Evolutionary conservation across 192 early-diverging fungal genomes (phyloP), one percentile per base, ranked within the genome.

Genomic region (Podila epicladia): DNA sequence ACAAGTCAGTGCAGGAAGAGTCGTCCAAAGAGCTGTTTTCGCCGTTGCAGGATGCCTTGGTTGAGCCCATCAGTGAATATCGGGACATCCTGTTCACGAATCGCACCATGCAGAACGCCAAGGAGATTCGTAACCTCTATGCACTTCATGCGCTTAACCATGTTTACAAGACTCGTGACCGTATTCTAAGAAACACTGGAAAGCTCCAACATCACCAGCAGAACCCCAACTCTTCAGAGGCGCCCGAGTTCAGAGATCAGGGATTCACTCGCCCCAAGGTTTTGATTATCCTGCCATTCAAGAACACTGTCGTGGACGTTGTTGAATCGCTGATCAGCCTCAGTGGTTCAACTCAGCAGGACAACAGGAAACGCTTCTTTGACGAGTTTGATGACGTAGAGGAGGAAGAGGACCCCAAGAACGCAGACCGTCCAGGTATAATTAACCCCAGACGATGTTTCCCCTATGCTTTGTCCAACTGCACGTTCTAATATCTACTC

Each of bases 181-280:
- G 90, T 38, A 87, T 95, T 17, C 72, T 95, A 66, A 94, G 93
- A 61, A 97, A 96, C 85, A 96, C 91, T 38, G 88, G 88, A 28
- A 93, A 89, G 74, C 68, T 97, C 20, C 84, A 87, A 12, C 89
- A 86, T 55, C 89, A 91, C 12, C 90, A 92, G 37, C 63, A 75
- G 38, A 76, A 55, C 50, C 69, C 66, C 28, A 37, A 75, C 41
- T 37, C 64, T 0, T 76, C 83, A 53, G 49, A 66, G 24, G 6
- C 32, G 48, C 87, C 91, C 26, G 97, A 99, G 75, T 83, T 92
- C 26, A 91, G 96, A 12, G 98, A 99, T 75, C 97, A 98, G 82
- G 97, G 96, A 37, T 99, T 97, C 62, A 98, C 98, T 7, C 85
- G 97, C 7, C 95, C 98, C 2, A 94, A 93, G 60, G 95, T 97